phyloP scores from a whole-genome alignment of 805 yeast genomes.

The Lachancea mirantina region DNA sequence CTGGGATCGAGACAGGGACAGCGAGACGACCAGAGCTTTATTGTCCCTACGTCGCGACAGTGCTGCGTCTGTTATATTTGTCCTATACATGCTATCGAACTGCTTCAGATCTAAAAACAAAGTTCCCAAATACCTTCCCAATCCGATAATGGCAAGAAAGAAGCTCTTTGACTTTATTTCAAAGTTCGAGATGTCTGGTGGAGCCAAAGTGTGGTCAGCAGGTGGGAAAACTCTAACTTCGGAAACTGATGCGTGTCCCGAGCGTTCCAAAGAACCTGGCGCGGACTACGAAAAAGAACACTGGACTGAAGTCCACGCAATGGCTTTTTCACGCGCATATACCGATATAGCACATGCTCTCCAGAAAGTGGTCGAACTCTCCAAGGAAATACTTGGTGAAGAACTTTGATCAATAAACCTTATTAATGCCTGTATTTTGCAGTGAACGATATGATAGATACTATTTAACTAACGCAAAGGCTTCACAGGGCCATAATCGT shows the following conservation, averaged over 20 bases:
- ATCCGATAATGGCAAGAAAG: conserved; percentile 37
- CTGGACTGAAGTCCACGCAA: conserved; percentile 44
- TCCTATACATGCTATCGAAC: conserved; percentile 38
- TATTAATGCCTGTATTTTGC: no score
- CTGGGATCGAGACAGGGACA: conserved; percentile 37
- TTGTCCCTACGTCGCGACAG: conserved; percentile 41
- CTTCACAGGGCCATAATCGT: no score
- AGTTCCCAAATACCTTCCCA: conserved; percentile 41
- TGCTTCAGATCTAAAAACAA: conserved; percentile 33
- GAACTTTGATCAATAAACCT: no score
- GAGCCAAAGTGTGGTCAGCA: conserved; percentile 2
- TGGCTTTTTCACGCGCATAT: conserved; percentile 43
- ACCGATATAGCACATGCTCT: conserved; percentile 40
- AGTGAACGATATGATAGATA: no score
- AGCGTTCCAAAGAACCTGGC: neutral
- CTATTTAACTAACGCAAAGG: no score
- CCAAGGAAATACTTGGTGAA: conserved; percentile 42
- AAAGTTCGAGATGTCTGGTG: conserved; percentile 22
- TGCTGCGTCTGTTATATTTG: conserved; percentile 39
- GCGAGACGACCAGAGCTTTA: conserved; percentile 34
- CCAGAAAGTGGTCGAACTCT: conserved; percentile 31
- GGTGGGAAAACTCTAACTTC: neutral
- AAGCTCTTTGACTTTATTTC: conserved; percentile 36
- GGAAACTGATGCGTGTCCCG: neutral
- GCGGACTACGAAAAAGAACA: conserved; percentile 25